Conservation (phyloP, 495 filamentous ascomycete species). For the Chaetomium cochliodes region DNA sequence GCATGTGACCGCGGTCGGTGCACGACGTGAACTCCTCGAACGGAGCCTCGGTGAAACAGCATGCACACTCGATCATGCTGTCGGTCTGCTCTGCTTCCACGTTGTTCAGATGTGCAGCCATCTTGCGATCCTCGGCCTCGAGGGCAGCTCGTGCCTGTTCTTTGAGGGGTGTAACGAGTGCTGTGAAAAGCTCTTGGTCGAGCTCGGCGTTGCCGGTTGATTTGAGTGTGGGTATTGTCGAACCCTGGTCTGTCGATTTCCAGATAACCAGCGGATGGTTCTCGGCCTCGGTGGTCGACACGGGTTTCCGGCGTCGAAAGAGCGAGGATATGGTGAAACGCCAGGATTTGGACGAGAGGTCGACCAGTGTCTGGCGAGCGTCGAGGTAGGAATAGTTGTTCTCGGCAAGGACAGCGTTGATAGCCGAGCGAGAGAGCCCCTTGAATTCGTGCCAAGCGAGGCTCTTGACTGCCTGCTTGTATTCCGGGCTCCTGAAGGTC, state of each 20-base stretch:
- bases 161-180: slow-evolving; percentile 64
- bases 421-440: slow-evolving; percentile 70
- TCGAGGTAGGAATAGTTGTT: slow-evolving; percentile 81
- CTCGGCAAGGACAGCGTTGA: slow-evolving; percentile 88
- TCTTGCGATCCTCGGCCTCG: slow-evolving; percentile 57
- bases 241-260: slow-evolving; percentile 53
- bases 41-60: slow-evolving; percentile 74
- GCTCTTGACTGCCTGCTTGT: slow-evolving; percentile 67
- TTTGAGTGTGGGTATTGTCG: slow-evolving; percentile 58
- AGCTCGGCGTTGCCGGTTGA: slow-evolving; percentile 75
- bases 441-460: slow-evolving; percentile 75
- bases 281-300: slow-evolving; percentile 54
- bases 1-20: slow-evolving; percentile 66
- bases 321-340: slow-evolving; percentile 74
- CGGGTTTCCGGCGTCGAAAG: slow-evolving; percentile 65
- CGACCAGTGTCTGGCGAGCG: slow-evolving; percentile 70
- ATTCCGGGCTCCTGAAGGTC: slow-evolving; percentile 67
- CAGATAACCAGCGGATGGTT: slow-evolving; percentile 61
- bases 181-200: slow-evolving; percentile 71
- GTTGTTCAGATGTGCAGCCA: slow-evolving; percentile 70
- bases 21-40: slow-evolving; percentile 85
- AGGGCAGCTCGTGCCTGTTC: slow-evolving; percentile 54
- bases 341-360: slow-evolving; percentile 81
- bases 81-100: slow-evolving; percentile 68
- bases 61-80: slow-evolving; percentile 82